A percentile compares a stretch with the other conserved stretches of the same genome.
These are phyloP conservation scores for Phytopythium cucurbitacearum DNA, from an alignment of 352 stramenopile genomes.

Conservation along the genomic window DNA sequence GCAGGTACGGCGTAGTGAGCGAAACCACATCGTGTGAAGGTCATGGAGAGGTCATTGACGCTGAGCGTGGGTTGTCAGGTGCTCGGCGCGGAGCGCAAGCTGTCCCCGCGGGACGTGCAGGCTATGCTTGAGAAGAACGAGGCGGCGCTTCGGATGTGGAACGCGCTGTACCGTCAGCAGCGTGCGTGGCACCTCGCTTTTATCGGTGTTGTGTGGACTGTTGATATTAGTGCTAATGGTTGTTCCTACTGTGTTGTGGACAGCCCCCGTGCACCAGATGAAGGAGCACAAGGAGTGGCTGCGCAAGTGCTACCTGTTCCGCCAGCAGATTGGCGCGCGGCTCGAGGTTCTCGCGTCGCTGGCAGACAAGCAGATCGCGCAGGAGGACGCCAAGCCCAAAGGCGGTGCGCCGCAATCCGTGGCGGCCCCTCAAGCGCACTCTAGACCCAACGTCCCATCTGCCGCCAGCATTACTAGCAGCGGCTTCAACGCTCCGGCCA, in stretches of 20 bases:
- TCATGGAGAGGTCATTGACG: neutral
- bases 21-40: neutral
- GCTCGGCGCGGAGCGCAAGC: slow-evolving; percentile 39
- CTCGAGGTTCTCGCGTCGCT: slow-evolving; percentile 75
- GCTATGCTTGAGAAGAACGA: slow-evolving; percentile 87
- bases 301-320: slow-evolving; percentile 49
- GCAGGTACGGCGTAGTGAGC: slow-evolving; percentile 21
- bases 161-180: slow-evolving; percentile 63
- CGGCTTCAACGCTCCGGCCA: no score
- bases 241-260: neutral
- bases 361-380: slow-evolving; percentile 74
- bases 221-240: neutral
- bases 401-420: neutral
- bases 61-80: slow-evolving; percentile 11
- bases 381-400: slow-evolving; percentile 37
- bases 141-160: slow-evolving; percentile 66
- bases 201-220: neutral
- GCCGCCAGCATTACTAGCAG: no score
- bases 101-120: slow-evolving; percentile 66
- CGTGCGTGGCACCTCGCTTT: slow-evolving; percentile 28
- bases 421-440: neutral
- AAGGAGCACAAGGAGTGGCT: slow-evolving; percentile 76
- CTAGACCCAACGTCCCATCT: neutral
- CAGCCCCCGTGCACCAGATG: slow-evolving; percentile 44
- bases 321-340: slow-evolving; percentile 67